A percentile compares a stretch with the other conserved stretches of the same genome.
Conservation (phyloP, 768 basidiomycete genomes). For the Flagelloscypha sp. region DNA sequence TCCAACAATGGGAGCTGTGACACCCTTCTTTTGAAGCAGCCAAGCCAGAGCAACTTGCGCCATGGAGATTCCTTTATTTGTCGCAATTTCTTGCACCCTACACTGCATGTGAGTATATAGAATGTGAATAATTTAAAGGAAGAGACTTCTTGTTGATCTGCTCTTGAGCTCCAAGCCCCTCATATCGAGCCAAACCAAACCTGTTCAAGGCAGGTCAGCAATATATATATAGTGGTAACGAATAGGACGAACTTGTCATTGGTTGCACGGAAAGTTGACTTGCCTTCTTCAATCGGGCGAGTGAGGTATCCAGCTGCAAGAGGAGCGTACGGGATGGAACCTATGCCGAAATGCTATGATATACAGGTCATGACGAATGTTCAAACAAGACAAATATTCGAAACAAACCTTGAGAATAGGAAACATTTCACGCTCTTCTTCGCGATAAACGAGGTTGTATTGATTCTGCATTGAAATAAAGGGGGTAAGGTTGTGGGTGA, state of each 20-base stretch:
- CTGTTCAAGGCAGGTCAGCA: no score
- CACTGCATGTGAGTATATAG: no score
- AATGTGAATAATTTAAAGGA: no score
- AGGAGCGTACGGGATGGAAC: slow-evolving; percentile 53
- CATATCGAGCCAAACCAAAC: no score
- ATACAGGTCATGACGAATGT: slow-evolving; percentile 1
- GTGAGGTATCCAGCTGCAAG: slow-evolving; percentile 44
- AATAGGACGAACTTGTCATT: no score
- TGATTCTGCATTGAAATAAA: slow-evolving; percentile 71
- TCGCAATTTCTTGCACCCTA: slow-evolving; percentile 33
- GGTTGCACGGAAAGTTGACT: no score
- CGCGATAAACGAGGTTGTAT: slow-evolving; percentile 52
- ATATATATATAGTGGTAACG: no score
- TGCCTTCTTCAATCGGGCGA: slow-evolving; percentile 23
- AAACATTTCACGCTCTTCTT: slow-evolving; percentile 61
- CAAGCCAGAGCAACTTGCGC: slow-evolving; percentile 34
- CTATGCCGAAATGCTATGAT: slow-evolving; percentile 40
- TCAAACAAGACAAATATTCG: background rate
- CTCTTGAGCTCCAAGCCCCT: no score
- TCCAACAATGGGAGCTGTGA: slow-evolving; percentile 38
- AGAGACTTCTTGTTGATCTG: no score
- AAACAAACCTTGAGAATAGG: slow-evolving; percentile 44
- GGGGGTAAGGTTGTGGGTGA: slow-evolving; percentile 45
- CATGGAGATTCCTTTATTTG: slow-evolving; percentile 29
- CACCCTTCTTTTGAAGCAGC: slow-evolving; percentile 23